Conservation (phyloP, 129 eudicot genomes). For the Arctium lappa region DNA sequence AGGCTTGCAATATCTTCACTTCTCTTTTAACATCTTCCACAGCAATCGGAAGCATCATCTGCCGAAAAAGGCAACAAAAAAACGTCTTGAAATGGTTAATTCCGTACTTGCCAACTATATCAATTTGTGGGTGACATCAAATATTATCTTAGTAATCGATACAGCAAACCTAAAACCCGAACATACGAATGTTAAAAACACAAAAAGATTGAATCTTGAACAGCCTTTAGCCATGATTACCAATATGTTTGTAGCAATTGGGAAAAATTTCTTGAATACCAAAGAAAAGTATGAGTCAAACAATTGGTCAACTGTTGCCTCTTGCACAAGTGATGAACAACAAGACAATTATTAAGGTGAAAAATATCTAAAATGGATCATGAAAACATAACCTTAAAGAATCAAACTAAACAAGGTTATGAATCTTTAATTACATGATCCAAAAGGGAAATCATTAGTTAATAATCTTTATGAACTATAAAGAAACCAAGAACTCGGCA, state of each 20-base stretch:
- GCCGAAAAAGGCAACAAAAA: constrained; percentile 20
- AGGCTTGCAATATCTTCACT: constrained; percentile 89
- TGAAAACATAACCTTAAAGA: background rate
- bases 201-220: background rate
- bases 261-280: background rate
- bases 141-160: background rate
- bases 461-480: background rate
- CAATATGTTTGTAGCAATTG: background rate
- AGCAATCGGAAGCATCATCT: constrained; percentile 91
- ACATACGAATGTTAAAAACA: background rate
- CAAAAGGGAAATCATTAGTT: background rate
- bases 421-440: background rate
- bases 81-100: background rate
- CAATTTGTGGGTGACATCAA: background rate
- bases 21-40: constrained; percentile 99
- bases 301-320: constrained; percentile 17
- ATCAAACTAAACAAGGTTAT: too few relatives aligned
- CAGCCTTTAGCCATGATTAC: background rate
- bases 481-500: background rate
- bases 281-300: constrained; percentile 14
- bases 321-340: background rate
- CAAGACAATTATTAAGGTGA: background rate
- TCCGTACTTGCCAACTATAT: background rate
- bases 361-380: background rate
- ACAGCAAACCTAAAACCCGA: background rate